Evolutionary conservation across 2,329 filamentous ascomycete species (phyloP).

Genomic region (Gliomastix tumulicola): DNA sequence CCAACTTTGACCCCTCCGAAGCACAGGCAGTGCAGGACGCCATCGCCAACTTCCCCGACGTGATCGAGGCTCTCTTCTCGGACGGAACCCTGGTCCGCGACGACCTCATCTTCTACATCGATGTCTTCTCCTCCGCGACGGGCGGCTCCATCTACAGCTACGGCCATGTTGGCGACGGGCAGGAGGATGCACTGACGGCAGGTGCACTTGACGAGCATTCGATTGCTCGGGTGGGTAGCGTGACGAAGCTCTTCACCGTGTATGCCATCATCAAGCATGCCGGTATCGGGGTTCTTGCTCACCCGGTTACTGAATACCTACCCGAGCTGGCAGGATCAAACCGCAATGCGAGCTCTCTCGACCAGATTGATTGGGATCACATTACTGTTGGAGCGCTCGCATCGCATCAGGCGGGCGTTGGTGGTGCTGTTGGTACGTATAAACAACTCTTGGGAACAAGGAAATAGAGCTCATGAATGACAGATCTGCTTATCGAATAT

Average conservation of each 20-base stretch:
- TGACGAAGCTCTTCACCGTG: constrained; percentile 17
- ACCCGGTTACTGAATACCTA: constrained; percentile 15
- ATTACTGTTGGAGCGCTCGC: constrained; percentile 13
- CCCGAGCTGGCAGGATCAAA: constrained; percentile 14
- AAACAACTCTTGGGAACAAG: background rate
- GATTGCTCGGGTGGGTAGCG: constrained; percentile 16
- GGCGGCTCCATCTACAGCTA: constrained; percentile 15
- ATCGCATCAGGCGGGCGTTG: constrained; percentile 10
- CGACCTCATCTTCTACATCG: constrained; percentile 9
- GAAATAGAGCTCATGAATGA: too few relatives aligned
- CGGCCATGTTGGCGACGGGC: constrained; percentile 9
- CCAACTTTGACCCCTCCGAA: background rate
- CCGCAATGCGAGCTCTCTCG: constrained; percentile 1
- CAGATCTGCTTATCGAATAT: background rate
- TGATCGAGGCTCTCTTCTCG: background rate
- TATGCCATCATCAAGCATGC: constrained; percentile 14
- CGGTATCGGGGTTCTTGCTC: constrained; percentile 11
- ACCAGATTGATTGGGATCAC: constrained; percentile 9
- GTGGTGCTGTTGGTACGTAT: constrained; percentile 1
- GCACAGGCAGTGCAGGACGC: background rate
- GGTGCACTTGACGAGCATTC: constrained; percentile 11
- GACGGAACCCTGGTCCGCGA: background rate
- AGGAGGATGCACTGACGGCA: constrained; percentile 8
- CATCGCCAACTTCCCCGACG: background rate
- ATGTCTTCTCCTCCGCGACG: constrained; percentile 15